Conservation (phyloP, 495 filamentous ascomycete genomes). For the Durotheca rogersii region DNA sequence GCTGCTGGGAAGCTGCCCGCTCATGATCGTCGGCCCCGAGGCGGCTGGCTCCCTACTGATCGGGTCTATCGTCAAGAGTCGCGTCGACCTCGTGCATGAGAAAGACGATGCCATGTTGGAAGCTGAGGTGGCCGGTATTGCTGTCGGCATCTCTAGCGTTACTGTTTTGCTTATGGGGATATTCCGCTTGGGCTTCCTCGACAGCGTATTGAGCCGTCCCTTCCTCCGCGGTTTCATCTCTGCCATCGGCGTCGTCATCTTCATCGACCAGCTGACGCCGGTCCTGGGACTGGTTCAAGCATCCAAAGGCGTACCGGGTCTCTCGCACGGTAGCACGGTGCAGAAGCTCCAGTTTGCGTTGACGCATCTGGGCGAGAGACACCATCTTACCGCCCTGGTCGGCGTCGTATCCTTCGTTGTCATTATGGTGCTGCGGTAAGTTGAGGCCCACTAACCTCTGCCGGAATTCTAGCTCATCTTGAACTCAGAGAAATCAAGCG, state of each 20-base stretch:
- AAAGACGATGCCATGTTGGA: slow-evolving; percentile 69
- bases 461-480: slow-evolving; percentile 13
- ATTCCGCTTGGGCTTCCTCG: slow-evolving; percentile 85
- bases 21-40: slow-evolving; percentile 94
- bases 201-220: slow-evolving; percentile 89
- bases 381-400: slow-evolving; percentile 72
- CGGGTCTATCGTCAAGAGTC: slow-evolving; percentile 78
- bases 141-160: slow-evolving; percentile 81
- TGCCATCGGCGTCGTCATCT: slow-evolving; percentile 92
- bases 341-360: slow-evolving; percentile 81
- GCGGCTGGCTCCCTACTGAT: slow-evolving; percentile 89
- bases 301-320: slow-evolving; percentile 56
- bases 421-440: slow-evolving; percentile 80
- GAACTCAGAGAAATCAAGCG: slow-evolving; percentile 70
- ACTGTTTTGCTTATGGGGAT: slow-evolving; percentile 84
- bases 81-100: slow-evolving; percentile 67
- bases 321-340: slow-evolving; percentile 79
- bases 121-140: slow-evolving; percentile 82
- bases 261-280: slow-evolving; percentile 90
- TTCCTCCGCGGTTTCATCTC: slow-evolving; percentile 95
- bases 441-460: neutral
- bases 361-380: slow-evolving; percentile 61
- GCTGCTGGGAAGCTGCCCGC: slow-evolving; percentile 82
- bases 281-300: slow-evolving; percentile 74
- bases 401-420: slow-evolving; percentile 77